Evolutionary conservation across 495 filamentous ascomycete genomes (phyloP).

Genomic region (Usnea hakonensis): DNA sequence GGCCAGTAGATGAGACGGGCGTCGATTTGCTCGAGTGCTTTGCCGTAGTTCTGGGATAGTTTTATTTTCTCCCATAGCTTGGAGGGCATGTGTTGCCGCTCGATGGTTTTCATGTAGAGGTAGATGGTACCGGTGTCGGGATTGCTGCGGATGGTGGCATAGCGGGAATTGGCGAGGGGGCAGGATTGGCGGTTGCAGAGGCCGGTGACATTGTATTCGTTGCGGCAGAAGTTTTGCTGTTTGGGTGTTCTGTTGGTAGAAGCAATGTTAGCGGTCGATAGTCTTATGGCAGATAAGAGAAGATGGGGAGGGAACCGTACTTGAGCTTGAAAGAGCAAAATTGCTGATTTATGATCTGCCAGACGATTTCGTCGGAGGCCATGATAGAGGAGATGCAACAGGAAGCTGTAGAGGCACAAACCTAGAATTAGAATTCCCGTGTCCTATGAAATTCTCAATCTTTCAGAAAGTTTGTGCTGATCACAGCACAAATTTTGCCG

Average conservation of each 20-base stretch:
- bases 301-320: conserved; percentile 39
- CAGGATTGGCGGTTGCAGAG: conserved; percentile 93
- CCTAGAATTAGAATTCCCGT: background rate
- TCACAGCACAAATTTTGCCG: background rate
- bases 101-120: conserved; percentile 92
- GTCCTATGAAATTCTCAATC: background rate
- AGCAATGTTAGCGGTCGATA: conserved; percentile 17
- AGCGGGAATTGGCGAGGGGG: conserved; percentile 90
- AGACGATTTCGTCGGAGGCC: conserved; percentile 95
- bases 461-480: background rate
- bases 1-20: conserved; percentile 89
- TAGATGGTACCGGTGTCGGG: conserved; percentile 77
- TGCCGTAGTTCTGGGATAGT: conserved; percentile 80
- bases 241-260: conserved; percentile 63
- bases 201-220: conserved; percentile 92
- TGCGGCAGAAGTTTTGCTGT: conserved; percentile 87
- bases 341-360: conserved; percentile 91
- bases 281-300: background rate
- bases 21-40: conserved; percentile 83
- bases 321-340: conserved; percentile 97
- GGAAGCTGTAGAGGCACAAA: no score
- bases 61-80: conserved; percentile 95
- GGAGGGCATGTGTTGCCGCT: conserved; percentile 76
- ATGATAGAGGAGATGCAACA: conserved; percentile 30
- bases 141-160: conserved; percentile 84